Base-by-base conservation (phyloP, 202 grass and related monocot genomes). In the Digitaria exilis region DNA sequence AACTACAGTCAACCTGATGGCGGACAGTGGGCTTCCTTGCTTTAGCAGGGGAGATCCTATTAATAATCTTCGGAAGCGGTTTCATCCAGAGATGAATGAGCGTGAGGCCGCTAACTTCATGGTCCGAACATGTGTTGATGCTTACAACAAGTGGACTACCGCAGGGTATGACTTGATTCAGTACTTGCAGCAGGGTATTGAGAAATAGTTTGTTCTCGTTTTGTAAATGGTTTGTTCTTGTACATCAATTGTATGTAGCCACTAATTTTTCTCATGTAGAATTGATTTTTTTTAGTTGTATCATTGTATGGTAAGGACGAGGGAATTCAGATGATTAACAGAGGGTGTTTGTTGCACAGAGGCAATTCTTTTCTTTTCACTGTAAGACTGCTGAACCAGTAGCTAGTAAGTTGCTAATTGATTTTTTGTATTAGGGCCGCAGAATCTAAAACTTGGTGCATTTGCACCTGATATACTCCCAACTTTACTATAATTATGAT, bases 121-220 rank as follows among this genome's bases (percentile, higher is more conserved):
- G 96, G 92, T 99, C 51, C 84, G 87, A 28, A 94, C 96, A 32
- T 99, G 96, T 51, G 85, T 75, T 26, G 96, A 96, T 80, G 96
- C 96, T 37, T 99, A 99, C 89, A 99, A 99, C 78, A 99, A 99
- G 71, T 99, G 96, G 96, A 92, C 87, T 32, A 99, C 96, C 4
- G 93, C 96, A 70, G 96, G 96, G 44, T 99, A 99, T 59, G 96
- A 99, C 88, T 93, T 96, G 87, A 99, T 99, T 71, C 96, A 99
- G 75, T 99, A 99, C 78, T 85, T 99, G 81, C 96, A 99, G 87
- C 96, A 99, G 80, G 91, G 96, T 42, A 99, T 99, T 54, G 96
- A 99, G 75, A 99, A 99, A 87, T 99, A 96, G 90, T 80, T 55
- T 51, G 21, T 85, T 82, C 57, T 72, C 28, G 13, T 84, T 79